Conservation (phyloP, 345 rosid species). For the Arabidopsis arenosa region DNA sequence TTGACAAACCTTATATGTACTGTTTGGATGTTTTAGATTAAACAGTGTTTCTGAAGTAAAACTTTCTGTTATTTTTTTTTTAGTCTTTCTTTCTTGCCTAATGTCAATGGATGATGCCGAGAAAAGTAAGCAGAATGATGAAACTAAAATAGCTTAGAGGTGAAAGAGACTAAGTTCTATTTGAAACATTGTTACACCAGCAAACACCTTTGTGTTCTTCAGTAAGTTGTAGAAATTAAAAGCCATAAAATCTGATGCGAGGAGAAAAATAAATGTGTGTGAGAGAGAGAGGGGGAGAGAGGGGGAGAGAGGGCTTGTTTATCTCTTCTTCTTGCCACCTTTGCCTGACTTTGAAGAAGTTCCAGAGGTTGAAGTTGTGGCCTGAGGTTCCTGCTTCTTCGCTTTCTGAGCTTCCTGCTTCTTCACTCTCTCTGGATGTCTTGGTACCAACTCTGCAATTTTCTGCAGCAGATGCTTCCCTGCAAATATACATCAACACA, state of each 20-base stretch:
- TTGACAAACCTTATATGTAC: neutral
- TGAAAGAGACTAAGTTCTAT: neutral
- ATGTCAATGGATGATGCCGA: slow-evolving; percentile 6
- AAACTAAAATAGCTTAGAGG: neutral
- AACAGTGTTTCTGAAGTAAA: neutral
- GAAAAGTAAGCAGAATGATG: neutral
- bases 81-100: neutral
- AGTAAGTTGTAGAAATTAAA: neutral
- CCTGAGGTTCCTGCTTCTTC: slow-evolving; percentile 76
- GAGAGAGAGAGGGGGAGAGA: neutral
- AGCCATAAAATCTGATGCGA: slow-evolving; percentile 14
- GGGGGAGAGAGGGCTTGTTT: slow-evolving; percentile 13
- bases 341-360: slow-evolving; percentile 67
- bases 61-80: neutral
- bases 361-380: slow-evolving; percentile 55
- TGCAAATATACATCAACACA: slow-evolving; percentile 45
- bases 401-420: slow-evolving; percentile 77
- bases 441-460: slow-evolving; percentile 85
- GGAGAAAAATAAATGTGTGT: slow-evolving; percentile 6
- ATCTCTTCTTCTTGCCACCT: slow-evolving; percentile 88
- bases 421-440: slow-evolving; percentile 86
- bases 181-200: neutral
- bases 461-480: slow-evolving; percentile 90
- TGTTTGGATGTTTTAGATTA: neutral
- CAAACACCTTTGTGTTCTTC: slow-evolving; percentile 20